Evolutionary conservation across 441 rosid genomes (phyloP).

Genomic region (Pelargonium cotyledonis): DNA sequence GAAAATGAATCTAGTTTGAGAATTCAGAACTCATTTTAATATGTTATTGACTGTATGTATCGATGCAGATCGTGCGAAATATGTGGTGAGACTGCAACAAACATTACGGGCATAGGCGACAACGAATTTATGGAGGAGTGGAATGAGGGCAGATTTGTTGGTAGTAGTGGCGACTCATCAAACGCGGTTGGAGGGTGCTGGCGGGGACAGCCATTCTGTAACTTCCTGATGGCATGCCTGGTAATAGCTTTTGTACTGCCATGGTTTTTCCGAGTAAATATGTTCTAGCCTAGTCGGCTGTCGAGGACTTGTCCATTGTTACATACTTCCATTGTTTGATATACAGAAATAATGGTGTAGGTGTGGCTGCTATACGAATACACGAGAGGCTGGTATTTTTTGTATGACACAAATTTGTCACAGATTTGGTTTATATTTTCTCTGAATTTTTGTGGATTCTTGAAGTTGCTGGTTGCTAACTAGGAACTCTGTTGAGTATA

Average conservation of each 20-base stretch:
- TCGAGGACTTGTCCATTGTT: conserved; percentile 4
- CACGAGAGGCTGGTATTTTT: too few species aligned
- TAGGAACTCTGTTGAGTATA: too few species aligned
- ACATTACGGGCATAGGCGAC: conserved; percentile 40
- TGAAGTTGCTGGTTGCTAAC: too few species aligned
- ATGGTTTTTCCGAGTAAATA: conserved; percentile 58
- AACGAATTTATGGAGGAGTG: conserved; percentile 43
- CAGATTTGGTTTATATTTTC: too few species aligned
- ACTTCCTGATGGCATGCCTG: conserved; percentile 62
- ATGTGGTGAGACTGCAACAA: conserved; percentile 49
- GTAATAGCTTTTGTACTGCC: conserved; percentile 63
- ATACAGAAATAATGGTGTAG: too few species aligned
- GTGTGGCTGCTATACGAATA: too few species aligned
- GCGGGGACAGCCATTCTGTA: conserved; percentile 63
- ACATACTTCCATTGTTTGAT: not conserved
- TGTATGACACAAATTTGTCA: too few species aligned
- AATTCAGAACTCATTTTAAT: not conserved
- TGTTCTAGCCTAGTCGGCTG: conserved; percentile 30
- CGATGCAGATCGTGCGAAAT: conserved; percentile 55
- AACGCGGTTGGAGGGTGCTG: conserved; percentile 35
- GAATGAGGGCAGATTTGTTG: conserved; percentile 33
- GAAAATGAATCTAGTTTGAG: not conserved
- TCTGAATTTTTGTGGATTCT: too few species aligned
- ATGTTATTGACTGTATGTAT: not conserved
- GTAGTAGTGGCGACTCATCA: conserved; percentile 16